Conservation (phyloP, 2,329 filamentous ascomycete genomes). For the Verticillium klebahnii region DNA sequence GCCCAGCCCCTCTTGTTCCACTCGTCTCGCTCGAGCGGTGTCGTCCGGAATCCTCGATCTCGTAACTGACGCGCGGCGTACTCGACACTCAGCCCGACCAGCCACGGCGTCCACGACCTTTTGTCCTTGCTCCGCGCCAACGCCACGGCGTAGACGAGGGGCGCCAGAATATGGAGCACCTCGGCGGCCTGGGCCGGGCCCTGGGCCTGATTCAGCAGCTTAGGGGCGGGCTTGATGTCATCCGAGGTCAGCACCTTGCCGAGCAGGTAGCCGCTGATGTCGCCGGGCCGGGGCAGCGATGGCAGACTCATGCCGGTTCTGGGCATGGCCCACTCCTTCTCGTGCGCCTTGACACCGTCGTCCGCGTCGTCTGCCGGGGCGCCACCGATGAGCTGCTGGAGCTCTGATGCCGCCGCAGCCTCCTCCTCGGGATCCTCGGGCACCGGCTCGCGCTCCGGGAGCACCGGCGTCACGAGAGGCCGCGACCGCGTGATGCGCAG, state of each 20-base stretch:
- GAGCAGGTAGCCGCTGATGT: constrained; percentile 83
- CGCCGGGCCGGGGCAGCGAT: constrained; percentile 71
- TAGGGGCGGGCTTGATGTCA: constrained; percentile 88
- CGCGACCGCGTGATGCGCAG: constrained; percentile 78
- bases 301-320: constrained; percentile 84
- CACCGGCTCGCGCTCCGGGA: constrained; percentile 81
- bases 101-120: constrained; percentile 87
- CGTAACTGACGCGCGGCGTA: constrained; percentile 81
- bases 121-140: constrained; percentile 70
- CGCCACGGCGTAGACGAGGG: constrained; percentile 79
- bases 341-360: constrained; percentile 33
- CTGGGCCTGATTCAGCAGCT: constrained; percentile 77
- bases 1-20: constrained; percentile 83
- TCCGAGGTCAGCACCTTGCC: constrained; percentile 90
- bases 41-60: constrained; percentile 73
- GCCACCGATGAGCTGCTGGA: constrained; percentile 39
- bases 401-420: constrained; percentile 32
- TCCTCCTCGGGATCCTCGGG: constrained; percentile 48
- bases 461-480: constrained; percentile 74
- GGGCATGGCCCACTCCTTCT: constrained; percentile 84
- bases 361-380: constrained; percentile 26
- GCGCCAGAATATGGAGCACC: constrained; percentile 85
- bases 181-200: constrained; percentile 75
- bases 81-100: constrained; percentile 80
- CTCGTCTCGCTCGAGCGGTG: constrained; percentile 84